Conservation (phyloP, 2,329 filamentous ascomycete species). For the Stemphylium beticola region DNA sequence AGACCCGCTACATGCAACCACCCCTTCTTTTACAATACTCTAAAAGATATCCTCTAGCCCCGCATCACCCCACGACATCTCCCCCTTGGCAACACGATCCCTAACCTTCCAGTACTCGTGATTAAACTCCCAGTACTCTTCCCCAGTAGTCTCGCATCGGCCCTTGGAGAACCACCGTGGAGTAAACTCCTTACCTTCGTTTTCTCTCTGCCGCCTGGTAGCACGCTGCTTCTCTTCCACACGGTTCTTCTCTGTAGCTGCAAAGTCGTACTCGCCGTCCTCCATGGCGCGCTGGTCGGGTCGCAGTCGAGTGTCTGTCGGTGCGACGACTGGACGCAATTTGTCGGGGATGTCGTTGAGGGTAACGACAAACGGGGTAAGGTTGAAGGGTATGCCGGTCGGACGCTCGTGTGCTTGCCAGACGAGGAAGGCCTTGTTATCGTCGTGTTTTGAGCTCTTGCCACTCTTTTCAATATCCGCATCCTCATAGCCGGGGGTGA, state of each 20-base stretch:
- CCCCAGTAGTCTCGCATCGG: constrained; percentile 78
- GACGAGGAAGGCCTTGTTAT: constrained; percentile 81
- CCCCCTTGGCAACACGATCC: constrained; percentile 68
- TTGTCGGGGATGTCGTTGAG: constrained; percentile 90
- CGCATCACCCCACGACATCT: constrained; percentile 64
- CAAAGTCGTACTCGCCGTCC: constrained; percentile 94
- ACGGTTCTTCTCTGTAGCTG: constrained; percentile 90
- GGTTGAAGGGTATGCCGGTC: constrained; percentile 88
- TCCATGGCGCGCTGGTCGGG: constrained; percentile 99
- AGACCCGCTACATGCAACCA: too few species aligned
- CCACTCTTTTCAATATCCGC: constrained; percentile 61
- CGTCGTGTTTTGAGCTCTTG: constrained; percentile 59
- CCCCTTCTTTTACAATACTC: background rate
- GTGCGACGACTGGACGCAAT: constrained; percentile 78
- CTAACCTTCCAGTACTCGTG: constrained; percentile 85
- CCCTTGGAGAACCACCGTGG: constrained; percentile 85
- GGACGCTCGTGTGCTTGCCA: constrained; percentile 90
- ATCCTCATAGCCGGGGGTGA: constrained; percentile 89
- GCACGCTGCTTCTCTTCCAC: constrained; percentile 90
- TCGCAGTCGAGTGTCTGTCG: constrained; percentile 89
- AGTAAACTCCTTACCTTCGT: constrained; percentile 77
- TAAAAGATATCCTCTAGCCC: constrained; percentile 78
- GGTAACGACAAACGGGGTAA: constrained; percentile 93
- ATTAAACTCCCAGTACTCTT: constrained; percentile 88
- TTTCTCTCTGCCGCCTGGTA: constrained; percentile 74